Evolutionary conservation across 2,329 filamentous ascomycete genomes (phyloP), one percentile per base, ranked within the genome.

Genomic region (Beauveria caledonica): DNA sequence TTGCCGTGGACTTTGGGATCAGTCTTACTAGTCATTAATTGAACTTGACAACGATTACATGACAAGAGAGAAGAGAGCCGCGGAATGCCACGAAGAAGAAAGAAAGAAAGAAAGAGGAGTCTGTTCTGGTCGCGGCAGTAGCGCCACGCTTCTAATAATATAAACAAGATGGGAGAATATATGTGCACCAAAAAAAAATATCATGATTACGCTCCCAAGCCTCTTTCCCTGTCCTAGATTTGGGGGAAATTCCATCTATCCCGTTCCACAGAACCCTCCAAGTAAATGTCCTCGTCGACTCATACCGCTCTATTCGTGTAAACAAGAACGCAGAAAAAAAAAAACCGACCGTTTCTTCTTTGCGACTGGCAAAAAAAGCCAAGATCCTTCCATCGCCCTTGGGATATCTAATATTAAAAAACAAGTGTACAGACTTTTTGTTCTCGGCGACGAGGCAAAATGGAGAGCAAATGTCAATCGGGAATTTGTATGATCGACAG

Each of bases 241-340:
- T 7, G 17, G 25, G 6, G 7, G 25, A 33, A 8, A 27, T 27
- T 48, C 45, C 21, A 25, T 48, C 11, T 15, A 17, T 48, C 45
- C 23, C 23, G 11, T 48, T 45, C 44, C 19, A 8, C 19, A 3
- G 45, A 33, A 50, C 46, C 46, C 3, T 49, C 5, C 3, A 36
- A 19, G 3, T 13, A 36, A 19, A 7, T 13, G 11, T 46, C 13
- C 19, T 23, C 52, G 45, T 55, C 40, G 44, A 40, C 52, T 49
- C 44, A 39, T 62, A 58, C 51, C 58, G 51, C 45, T 59, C 36
- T 58, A 44, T 61, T 62, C 51, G 48, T 44, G 60, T 61, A 65
- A 57, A 17, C 45, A 53, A 55, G 48, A 63, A 45, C 44, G 10
- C n/a, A 45, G 19, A 45, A 42, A 15, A 55, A 61, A 60, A 39